Base-by-base conservation (phyloP, 148 eudicot species). In the Amaranthus cruentus region DNA sequence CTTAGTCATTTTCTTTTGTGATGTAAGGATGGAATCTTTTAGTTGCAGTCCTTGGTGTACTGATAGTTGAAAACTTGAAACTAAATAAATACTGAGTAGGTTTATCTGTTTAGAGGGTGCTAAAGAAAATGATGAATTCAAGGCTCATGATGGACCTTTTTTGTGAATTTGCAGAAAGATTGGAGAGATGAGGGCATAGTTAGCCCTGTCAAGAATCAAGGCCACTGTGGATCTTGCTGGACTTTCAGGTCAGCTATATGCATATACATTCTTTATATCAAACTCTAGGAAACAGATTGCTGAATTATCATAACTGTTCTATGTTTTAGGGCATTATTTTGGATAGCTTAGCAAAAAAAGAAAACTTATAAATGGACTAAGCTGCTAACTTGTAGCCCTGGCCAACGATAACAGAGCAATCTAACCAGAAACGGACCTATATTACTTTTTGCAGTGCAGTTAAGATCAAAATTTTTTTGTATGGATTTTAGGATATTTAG, bases 191-290 rank as follows among this genome's bases (percentile, higher is more conserved):
- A 73, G 65, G 99, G 99, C 68, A 88, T 96, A 62, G 97, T 96
- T 61, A 96, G 94, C 87, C 87, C 99, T 38, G 97, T 96, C 60
- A 96, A 96, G 80, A 65, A 87, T 74, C 99, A 96, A 83, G 96
- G 96, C 51, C 73, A 79, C 38, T 96, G 99, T 59, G 99, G 99
- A 79, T 96, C 99, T 67, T 96, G 99, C 85, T 96, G 99, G 99
- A 92, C 99, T 71, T 96, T 96, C 90, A 96, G 99, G 99, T 96
- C 67, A 53, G 80, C 21, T 56, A 28, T 28, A 28, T 28, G 2
- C 38, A 28, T 28, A 28, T 28, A 28, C 38, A 13, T 51, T 42
- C 18, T 62, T 57, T 47, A 65, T 52, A 51, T 43, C 38, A 28
- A 28, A 28, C 38, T 28, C 38, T 28, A 28, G 38, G 38, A 28